phyloP scores from a whole-genome alignment of 1,139 yeast genomes.

The Torulaspora pretoriensis region DNA sequence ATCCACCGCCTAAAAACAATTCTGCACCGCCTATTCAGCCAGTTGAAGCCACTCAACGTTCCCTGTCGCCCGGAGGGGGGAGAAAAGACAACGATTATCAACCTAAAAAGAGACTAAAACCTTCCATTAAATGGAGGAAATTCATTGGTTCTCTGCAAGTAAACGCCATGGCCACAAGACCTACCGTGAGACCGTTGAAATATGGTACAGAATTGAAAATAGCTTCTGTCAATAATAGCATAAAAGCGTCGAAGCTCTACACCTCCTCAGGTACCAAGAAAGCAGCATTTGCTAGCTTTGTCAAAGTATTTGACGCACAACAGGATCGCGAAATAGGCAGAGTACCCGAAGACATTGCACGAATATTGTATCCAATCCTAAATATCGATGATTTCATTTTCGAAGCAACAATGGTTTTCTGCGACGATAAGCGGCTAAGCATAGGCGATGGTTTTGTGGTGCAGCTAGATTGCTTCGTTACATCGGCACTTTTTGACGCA shows the following conservation, averaged over 20 bases:
- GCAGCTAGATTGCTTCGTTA: constrained; percentile 59
- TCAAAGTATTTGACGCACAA: constrained; percentile 28
- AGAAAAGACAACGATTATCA: constrained; percentile 7
- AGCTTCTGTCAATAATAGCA: constrained; percentile 31
- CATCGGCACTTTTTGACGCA: constrained; percentile 47
- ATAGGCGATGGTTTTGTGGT: constrained; percentile 70
- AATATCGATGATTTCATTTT: constrained; percentile 55
- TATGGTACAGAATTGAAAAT: constrained; percentile 49
- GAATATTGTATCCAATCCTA: constrained; percentile 62
- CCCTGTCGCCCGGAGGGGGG: constrained; percentile 2
- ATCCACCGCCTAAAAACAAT: background rate
- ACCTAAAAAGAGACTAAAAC: constrained; percentile 13
- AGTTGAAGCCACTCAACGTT: background rate
- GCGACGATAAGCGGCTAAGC: constrained; percentile 49
- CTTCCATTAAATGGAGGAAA: constrained; percentile 34
- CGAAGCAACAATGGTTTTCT: constrained; percentile 57
- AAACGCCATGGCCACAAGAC: constrained; percentile 81
- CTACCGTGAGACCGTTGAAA: constrained; percentile 51
- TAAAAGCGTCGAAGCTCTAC: constrained; percentile 33
- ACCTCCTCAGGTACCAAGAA: constrained; percentile 25
- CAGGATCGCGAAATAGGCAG: constrained; percentile 65
- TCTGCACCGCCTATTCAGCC: background rate
- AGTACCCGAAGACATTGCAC: constrained; percentile 66
- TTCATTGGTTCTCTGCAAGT: constrained; percentile 70
- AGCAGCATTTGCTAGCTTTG: constrained; percentile 24